Conservation (phyloP, 441 rosid genomes). For the Bocquillonia castaneifolia region DNA sequence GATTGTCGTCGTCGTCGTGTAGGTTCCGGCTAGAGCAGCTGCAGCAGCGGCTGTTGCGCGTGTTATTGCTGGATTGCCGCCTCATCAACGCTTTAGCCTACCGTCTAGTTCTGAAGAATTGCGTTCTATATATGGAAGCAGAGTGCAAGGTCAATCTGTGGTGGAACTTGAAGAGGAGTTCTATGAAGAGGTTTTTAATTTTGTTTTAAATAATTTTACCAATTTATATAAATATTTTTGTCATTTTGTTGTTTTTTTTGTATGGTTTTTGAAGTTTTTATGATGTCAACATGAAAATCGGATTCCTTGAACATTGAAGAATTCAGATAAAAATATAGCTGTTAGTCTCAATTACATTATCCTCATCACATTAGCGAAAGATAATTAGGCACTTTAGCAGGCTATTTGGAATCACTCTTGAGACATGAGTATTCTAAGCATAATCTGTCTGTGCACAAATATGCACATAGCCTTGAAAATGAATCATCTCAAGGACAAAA, state of each 20-base stretch:
- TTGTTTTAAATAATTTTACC: conserved; percentile 1
- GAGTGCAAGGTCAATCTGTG: conserved; percentile 48
- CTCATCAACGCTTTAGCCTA: conserved; percentile 64
- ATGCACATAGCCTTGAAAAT: too few relatives aligned
- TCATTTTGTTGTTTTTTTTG: neutral
- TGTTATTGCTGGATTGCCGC: conserved; percentile 71
- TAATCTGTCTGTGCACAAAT: too few relatives aligned
- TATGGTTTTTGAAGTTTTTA: neutral
- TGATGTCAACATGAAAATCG: neutral
- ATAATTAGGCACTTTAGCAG: neutral
- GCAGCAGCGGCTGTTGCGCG: conserved; percentile 97
- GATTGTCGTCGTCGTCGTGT: neutral
- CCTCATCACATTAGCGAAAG: neutral
- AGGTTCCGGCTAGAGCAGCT: conserved; percentile 94
- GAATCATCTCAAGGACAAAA: neutral
- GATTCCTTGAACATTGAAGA: neutral
- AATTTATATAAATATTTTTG: neutral
- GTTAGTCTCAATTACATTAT: neutral
- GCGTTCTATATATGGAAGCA: conserved; percentile 70
- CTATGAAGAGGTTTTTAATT: conserved; percentile 62
- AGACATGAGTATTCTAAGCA: too few relatives aligned
- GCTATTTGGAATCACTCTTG: too few relatives aligned
- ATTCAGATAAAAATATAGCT: neutral
- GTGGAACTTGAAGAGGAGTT: conserved; percentile 75
- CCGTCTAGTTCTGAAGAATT: conserved; percentile 72